phyloP scores from a whole-genome alignment of 306 rosid species.

The Prunus persica region DNA sequence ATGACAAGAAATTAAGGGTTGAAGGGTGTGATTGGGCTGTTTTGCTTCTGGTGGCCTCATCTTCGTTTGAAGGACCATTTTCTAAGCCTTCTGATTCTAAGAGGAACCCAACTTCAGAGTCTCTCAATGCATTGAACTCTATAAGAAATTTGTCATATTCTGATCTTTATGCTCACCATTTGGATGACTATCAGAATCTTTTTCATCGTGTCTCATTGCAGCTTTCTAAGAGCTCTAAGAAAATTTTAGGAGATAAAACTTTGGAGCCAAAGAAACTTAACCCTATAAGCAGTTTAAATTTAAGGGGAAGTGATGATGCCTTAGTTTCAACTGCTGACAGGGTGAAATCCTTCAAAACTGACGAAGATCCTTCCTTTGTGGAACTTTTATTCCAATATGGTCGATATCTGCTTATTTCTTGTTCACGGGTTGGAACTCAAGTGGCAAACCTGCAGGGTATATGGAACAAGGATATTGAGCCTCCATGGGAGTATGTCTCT shows the following conservation, averaged over 20 bases:
- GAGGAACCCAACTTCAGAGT: constrained; percentile 72
- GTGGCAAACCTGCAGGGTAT: constrained; percentile 87
- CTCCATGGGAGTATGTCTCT: constrained; percentile 85
- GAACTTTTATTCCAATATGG: constrained; percentile 93
- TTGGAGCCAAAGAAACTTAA: constrained; percentile 22
- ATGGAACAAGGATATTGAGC: constrained; percentile 76
- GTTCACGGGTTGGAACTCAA: constrained; percentile 89
- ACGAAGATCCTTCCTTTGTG: constrained; percentile 90
- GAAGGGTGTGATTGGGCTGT: constrained; percentile 80
- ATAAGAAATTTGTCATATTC: constrained; percentile 49
- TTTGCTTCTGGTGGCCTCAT: constrained; percentile 66
- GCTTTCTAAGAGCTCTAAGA: constrained; percentile 66
- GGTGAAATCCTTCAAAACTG: constrained; percentile 68
- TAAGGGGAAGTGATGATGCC: constrained; percentile 32
- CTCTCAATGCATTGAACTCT: constrained; percentile 45
- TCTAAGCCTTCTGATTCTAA: constrained; percentile 66
- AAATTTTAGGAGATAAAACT: constrained; percentile 14
- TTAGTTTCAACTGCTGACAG: constrained; percentile 74
- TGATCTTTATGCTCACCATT: constrained; percentile 63
- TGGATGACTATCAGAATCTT: constrained; percentile 78
- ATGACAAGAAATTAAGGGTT: constrained; percentile 59
- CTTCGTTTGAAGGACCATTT: constrained; percentile 83
- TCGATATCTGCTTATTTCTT: constrained; percentile 82
- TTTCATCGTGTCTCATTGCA: constrained; percentile 85
- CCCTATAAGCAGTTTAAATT: constrained; percentile 25